Percentiles rank a stretch among this genome's conserved stretches.
Conservation (phyloP, 2,329 filamentous ascomycete genomes). For the Ophiocordyceps camponoti-leonardi region DNA sequence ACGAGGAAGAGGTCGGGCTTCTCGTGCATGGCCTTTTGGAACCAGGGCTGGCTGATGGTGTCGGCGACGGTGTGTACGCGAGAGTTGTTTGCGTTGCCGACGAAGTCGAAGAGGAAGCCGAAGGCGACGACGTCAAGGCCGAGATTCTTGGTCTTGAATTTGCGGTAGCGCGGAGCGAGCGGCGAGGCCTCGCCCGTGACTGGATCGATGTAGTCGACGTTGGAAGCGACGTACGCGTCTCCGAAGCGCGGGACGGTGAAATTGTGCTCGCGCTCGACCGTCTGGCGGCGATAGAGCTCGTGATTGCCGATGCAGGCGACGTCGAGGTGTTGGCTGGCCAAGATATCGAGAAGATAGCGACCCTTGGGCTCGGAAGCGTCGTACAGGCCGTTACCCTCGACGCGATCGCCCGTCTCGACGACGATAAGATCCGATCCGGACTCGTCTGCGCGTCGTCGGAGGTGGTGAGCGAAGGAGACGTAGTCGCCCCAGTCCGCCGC, state of each 20-base stretch:
- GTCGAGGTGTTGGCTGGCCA: slow-evolving; percentile 68
- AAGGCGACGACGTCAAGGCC: slow-evolving; percentile 73
- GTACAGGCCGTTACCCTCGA: slow-evolving; percentile 91
- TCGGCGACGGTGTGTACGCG: slow-evolving; percentile 65
- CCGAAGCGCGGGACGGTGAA: slow-evolving; percentile 71
- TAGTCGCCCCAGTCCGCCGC: slow-evolving; percentile 98
- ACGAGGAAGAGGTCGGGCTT: slow-evolving; percentile 80
- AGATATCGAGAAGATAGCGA: slow-evolving; percentile 73
- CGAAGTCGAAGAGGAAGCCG: slow-evolving; percentile 92
- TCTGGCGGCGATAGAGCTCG: slow-evolving; percentile 72
- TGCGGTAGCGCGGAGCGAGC: slow-evolving; percentile 67
- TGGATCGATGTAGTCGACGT: slow-evolving; percentile 72
- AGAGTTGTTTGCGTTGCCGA: slow-evolving; percentile 78
- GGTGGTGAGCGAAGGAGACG: slow-evolving; percentile 73
- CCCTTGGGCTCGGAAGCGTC: slow-evolving; percentile 81
- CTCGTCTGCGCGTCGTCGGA: slow-evolving; percentile 62
- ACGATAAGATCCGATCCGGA: slow-evolving; percentile 73
- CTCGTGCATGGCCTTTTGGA: slow-evolving; percentile 67
- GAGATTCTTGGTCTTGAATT: slow-evolving; percentile 82
- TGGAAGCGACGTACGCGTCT: slow-evolving; percentile 72
- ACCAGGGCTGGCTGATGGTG: slow-evolving; percentile 74
- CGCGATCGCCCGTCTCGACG: slow-evolving; percentile 84
- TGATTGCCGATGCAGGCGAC: slow-evolving; percentile 83
- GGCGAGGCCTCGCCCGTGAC: slow-evolving; percentile 54
- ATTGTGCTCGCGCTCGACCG: slow-evolving; percentile 61